phyloP scores from a whole-genome alignment of 805 yeast species.

The Hemisphaericaspora nanyangensis region DNA sequence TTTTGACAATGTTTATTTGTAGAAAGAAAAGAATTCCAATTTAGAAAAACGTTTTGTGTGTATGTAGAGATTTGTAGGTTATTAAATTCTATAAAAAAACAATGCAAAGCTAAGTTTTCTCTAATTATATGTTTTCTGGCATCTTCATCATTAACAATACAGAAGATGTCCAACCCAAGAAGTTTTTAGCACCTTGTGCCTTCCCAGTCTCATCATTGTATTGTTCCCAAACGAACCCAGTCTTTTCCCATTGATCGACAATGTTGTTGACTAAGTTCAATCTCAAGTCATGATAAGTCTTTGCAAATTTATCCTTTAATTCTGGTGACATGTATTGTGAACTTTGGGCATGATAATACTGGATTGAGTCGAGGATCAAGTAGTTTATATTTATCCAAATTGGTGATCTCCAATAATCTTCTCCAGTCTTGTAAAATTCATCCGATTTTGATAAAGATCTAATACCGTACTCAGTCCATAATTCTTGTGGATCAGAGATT shows the following conservation, averaged over 20 bases:
- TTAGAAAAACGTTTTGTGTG: neutral
- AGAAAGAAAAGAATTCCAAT: too few relatives aligned
- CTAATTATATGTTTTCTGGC: conserved; percentile 48
- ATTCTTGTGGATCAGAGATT: conserved; percentile 63
- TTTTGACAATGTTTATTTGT: too few relatives aligned
- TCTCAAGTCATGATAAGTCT: conserved; percentile 57
- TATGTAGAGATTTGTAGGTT: neutral
- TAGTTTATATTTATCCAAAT: conserved; percentile 93
- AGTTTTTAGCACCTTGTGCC: conserved; percentile 81
- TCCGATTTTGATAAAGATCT: conserved; percentile 74
- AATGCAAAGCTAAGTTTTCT: neutral
- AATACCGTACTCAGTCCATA: conserved; percentile 78
- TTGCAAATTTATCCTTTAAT: conserved; percentile 33
- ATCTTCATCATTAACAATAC: conserved; percentile 77
- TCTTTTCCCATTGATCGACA: conserved; percentile 60
- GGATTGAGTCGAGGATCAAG: conserved; percentile 66
- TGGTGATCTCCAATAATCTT: conserved; percentile 95
- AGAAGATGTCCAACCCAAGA: conserved; percentile 91
- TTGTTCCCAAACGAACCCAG: conserved; percentile 90
- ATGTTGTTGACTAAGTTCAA: conserved; percentile 65
- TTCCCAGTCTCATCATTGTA: conserved; percentile 74
- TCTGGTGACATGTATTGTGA: conserved; percentile 24
- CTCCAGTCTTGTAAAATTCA: conserved; percentile 65
- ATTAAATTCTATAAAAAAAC: neutral
- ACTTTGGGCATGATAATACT: conserved; percentile 44